These are phyloP conservation scores for Leccinum barrowsii DNA, from an alignment of 768 basidiomycete species.

Conservation along the genomic window DNA sequence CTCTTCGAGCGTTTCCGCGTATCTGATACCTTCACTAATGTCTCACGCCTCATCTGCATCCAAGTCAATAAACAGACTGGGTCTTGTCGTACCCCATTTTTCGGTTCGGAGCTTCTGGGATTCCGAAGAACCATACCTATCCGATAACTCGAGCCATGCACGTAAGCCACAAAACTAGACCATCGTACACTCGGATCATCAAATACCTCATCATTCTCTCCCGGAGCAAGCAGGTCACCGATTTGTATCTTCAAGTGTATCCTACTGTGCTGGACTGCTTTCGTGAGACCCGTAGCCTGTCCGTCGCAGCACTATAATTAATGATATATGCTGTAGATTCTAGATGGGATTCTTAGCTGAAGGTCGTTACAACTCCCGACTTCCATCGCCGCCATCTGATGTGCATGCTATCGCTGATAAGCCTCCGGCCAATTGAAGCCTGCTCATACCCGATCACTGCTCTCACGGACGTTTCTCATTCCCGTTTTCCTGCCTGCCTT, in stretches of 20 bases:
- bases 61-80: slow-evolving; percentile 85
- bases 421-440: background rate
- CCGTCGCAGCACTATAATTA: slow-evolving; percentile 77
- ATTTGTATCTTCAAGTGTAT: slow-evolving; percentile 99
- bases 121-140: slow-evolving; percentile 37
- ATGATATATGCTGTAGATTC: background rate
- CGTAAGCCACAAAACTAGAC: background rate
- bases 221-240: slow-evolving; percentile 75
- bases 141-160: background rate
- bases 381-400: slow-evolving; percentile 55
- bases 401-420: slow-evolving; percentile 2
- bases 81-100: slow-evolving; percentile 84
- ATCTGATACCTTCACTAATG: slow-evolving; percentile 83
- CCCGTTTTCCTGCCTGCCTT: slow-evolving; percentile 69
- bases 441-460: slow-evolving; percentile 49
- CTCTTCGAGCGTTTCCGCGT: slow-evolving; percentile 70
- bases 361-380: background rate
- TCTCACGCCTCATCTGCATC: slow-evolving; percentile 94
- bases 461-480: slow-evolving; percentile 70
- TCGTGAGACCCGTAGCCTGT: slow-evolving; percentile 78
- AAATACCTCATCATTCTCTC: slow-evolving; percentile 86
- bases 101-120: slow-evolving; percentile 42
- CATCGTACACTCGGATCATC: slow-evolving; percentile 68
- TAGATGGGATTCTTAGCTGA: background rate
- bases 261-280: slow-evolving; percentile 81